These are phyloP conservation scores for Penicillium parvum DNA, from an alignment of 495 filamentous ascomycete genomes.

Conservation along the genomic window DNA sequence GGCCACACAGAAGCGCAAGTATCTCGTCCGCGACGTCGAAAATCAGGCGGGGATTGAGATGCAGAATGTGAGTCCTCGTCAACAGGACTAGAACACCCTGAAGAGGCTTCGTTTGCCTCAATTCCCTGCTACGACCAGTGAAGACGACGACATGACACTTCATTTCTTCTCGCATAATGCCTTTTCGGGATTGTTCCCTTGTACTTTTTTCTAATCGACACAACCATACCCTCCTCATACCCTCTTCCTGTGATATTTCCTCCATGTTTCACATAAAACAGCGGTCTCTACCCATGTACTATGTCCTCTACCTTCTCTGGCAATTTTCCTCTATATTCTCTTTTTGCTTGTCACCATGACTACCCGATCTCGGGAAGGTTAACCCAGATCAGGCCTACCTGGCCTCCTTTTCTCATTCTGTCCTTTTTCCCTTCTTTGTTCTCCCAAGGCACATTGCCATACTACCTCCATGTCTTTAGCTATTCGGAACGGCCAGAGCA, in stretches of 20 bases:
- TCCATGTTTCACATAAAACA: slow-evolving; percentile 3
- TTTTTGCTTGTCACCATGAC: no score
- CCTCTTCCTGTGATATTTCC: slow-evolving; percentile 9
- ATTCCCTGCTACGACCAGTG: slow-evolving; percentile 16
- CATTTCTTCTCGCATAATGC: slow-evolving; percentile 7
- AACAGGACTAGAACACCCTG: slow-evolving; percentile 8
- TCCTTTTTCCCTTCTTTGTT: neutral
- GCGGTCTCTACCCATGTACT: neutral
- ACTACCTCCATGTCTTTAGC: no score
- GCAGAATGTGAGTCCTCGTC: slow-evolving; percentile 44
- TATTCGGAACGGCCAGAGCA: no score
- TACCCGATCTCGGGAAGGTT: no score
- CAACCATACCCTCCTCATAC: slow-evolving; percentile 3
- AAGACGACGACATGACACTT: slow-evolving; percentile 17
- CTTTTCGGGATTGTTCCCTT: slow-evolving; percentile 7
- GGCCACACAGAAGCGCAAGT: slow-evolving; percentile 54
- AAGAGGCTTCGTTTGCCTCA: slow-evolving; percentile 5
- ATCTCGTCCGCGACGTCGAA: slow-evolving; percentile 47
- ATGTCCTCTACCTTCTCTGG: slow-evolving; percentile 5
- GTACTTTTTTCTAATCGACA: slow-evolving; percentile 22
- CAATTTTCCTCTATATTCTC: neutral
- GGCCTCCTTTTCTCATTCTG: neutral
- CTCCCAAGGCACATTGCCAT: neutral
- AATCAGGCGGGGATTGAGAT: slow-evolving; percentile 57
- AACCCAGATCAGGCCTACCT: neutral